phyloP scores from a whole-genome alignment of 1,284 basidiomycete species.

The Sporisorium iseilematis-ciliati region DNA sequence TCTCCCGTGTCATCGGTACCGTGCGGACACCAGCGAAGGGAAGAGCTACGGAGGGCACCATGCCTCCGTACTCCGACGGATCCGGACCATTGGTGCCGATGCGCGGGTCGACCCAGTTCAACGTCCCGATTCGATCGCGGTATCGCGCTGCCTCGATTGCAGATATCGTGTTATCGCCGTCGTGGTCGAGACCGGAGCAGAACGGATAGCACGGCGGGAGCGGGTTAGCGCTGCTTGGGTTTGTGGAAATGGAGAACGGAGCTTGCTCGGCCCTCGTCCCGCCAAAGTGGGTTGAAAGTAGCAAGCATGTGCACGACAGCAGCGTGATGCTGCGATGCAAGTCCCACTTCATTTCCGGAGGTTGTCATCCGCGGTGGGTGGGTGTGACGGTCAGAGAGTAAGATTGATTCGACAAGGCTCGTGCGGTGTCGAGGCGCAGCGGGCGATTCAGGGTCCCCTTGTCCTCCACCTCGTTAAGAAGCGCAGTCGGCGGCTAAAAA shows the following conservation, averaged over 20 bases:
- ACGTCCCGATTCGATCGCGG: slow-evolving; percentile 15
- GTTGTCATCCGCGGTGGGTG: neutral
- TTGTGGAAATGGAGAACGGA: slow-evolving; percentile 12
- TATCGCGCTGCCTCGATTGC: slow-evolving; percentile 24
- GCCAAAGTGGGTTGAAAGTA: neutral
- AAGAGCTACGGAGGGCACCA: slow-evolving; percentile 40
- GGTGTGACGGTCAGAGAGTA: slow-evolving; percentile 1
- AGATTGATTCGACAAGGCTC: neutral
- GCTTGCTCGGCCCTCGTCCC: slow-evolving; percentile 8
- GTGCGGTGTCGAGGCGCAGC: neutral
- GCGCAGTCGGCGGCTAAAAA: no score
- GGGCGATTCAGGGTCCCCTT: slow-evolving; percentile 4
- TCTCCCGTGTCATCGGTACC: slow-evolving; percentile 47
- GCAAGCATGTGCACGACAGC: neutral
- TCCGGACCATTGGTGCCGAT: slow-evolving; percentile 58
- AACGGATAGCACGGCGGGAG: slow-evolving; percentile 35
- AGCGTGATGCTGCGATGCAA: neutral
- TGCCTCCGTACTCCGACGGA: slow-evolving; percentile 50
- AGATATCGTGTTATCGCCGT: neutral
- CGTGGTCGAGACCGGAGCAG: slow-evolving; percentile 2
- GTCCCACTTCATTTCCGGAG: neutral
- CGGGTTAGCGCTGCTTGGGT: neutral
- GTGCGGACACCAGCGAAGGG: slow-evolving; percentile 48
- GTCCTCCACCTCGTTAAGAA: neutral
- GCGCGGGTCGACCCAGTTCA: slow-evolving; percentile 48